Base-by-base conservation (phyloP, 2,329 filamentous ascomycete species). In the Calonectria pseudoreteaudii region DNA sequence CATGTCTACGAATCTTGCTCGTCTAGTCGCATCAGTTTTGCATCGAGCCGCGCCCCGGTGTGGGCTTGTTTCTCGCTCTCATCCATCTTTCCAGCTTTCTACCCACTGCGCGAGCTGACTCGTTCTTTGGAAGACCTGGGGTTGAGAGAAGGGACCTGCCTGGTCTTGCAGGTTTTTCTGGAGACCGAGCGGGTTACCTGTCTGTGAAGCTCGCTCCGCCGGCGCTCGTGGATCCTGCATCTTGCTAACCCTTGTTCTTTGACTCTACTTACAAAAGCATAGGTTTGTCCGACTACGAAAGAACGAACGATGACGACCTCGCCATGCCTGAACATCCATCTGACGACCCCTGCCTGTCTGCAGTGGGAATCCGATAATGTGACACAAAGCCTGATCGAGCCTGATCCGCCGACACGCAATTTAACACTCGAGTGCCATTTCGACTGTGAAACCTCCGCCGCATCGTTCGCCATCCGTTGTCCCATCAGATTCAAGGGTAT, bases 101-200 rank as follows among this genome's bases (percentile, higher is more conserved):
- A 70, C 68, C 68, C 68, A 70, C 34, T 36, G 47, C 53, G 18
- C 58, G 58, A 65, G 68, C 26, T 70, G 47, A 70, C 68, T 65
- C 58, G 30, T 53, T 44, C 26, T 65, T 23, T 70, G 68, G 58
- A 70, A 65, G 68, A 70, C 44, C 26, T 30, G 58, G 68, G 68
- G 47, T 20, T 34, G 13, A 20, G 68, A 26, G 58, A 70, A 70
- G 58, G 68, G 58, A 36, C 47, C 18, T 47, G 47, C n/a, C 38
- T 31, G 41, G 28, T 23, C 68, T 70, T 56, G 8, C 68, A 70
- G 58, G 68, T 65, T 52, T 50, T 65, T 65, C 68, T 70, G 68
- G 68, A 70, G 58, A 36, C 52, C 9, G 64, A 44, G 34, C 44
- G 20, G 58, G 68, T 65, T 65, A 20, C 68, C 47, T 70, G 68